A percentile compares a stretch with the other conserved stretches of the same genome.
Evolutionary conservation across 2,329 filamentous ascomycete genomes (phyloP).

Genomic region (Venturia effusa): DNA sequence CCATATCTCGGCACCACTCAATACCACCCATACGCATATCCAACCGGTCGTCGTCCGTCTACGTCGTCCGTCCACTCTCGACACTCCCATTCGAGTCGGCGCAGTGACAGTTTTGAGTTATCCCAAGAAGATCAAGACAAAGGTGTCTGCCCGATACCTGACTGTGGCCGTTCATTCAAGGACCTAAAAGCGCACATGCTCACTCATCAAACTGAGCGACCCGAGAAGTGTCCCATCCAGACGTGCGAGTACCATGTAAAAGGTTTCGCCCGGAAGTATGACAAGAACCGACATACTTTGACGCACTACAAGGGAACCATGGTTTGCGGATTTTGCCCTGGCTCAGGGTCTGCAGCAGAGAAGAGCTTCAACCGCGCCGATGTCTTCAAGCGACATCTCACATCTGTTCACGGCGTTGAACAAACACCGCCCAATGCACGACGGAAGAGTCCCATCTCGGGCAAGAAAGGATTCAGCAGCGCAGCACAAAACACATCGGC

Average conservation of each 20-base stretch:
- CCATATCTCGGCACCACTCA: conserved; percentile 50
- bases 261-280: conserved; percentile 89
- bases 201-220: conserved; percentile 81
- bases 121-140: conserved; percentile 53
- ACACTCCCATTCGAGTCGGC: conserved; percentile 47
- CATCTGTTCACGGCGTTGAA: conserved; percentile 82
- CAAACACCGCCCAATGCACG: conserved; percentile 87
- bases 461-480: conserved; percentile 56
- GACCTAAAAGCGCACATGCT: conserved; percentile 91
- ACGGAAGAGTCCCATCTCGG: conserved; percentile 47
- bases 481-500: conserved; percentile 53
- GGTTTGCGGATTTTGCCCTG: conserved; percentile 91
- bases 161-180: conserved; percentile 80
- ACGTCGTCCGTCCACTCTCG: conserved; percentile 60
- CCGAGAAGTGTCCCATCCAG: conserved; percentile 87
- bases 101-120: conserved; percentile 29
- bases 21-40: conserved; percentile 42
- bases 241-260: conserved; percentile 89
- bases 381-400: conserved; percentile 90
- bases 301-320: conserved; percentile 97
- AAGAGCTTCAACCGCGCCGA: conserved; percentile 95
- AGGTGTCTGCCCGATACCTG: conserved; percentile 66
- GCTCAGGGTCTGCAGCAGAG: conserved; percentile 76
- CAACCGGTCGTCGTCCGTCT: conserved; percentile 50
- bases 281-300: conserved; percentile 88